Evolutionary conservation across 345 rosid genomes (phyloP), one percentile per base, ranked within the genome.

Genomic region (Lepidium aucheri): DNA sequence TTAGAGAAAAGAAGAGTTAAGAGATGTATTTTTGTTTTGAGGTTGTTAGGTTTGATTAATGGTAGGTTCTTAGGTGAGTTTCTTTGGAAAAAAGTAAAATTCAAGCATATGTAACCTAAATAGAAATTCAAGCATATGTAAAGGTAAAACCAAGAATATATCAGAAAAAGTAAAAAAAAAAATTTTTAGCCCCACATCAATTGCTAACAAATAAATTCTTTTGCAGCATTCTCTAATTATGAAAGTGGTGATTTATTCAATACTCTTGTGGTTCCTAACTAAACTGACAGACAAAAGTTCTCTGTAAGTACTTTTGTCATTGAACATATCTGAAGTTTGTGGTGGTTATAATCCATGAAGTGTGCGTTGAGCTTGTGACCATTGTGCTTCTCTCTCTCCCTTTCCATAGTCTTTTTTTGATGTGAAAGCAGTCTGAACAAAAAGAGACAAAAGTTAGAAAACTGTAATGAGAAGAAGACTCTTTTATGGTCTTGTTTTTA

Each of bases 361-460:
- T 7, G 98, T 93, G 14, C 91, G 91, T 68, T 93, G 97, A 50
- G 87, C 91, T 42, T 82, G 74, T 3, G 94, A 94, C 98, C 98
- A 86, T 56, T 82, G 93, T 44, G 98, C 98, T 78, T 89, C 96
- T 52, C 93, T 80, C 56, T 89, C 93, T 15, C 81, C 95, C 10
- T 53, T 89, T 50, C 97, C 97, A 18, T 84, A 89, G 61, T 93
- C 89, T 79, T 85, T 86, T 88, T 87, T 89, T 4, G 91, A 78
- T 8, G 97, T 87, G 81, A 92, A 89, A n/a, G 96, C 95, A 8
- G 95, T 89, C 98, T 91, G 73, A 57, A 60, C 43, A n/a, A 40
- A 28, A 14, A 58, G 53, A 55, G 39, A 45, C 13, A n/a, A 63
- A 24, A 51, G 36, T 74, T 53, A 74, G 59, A 9, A 42, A 53